Evolutionary conservation across 2,329 filamentous ascomycete genomes (phyloP).

Genomic region (Ophiostoma tasmaniense): DNA sequence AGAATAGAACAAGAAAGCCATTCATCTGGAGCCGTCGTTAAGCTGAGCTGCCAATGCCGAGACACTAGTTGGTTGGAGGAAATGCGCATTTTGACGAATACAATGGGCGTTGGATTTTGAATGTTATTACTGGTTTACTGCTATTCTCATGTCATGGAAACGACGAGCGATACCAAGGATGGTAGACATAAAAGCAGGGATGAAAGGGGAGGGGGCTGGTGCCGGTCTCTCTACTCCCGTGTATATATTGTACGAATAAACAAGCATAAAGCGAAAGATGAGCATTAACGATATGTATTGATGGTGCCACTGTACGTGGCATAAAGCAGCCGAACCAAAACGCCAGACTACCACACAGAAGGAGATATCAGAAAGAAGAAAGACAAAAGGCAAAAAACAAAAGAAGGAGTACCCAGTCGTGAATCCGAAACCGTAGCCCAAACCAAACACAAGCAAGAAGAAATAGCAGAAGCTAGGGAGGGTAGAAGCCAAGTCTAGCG

Average conservation of each 20-base stretch:
- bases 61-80: background rate
- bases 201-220: background rate
- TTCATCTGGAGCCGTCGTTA: conserved; percentile 39
- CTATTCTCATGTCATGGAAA: background rate
- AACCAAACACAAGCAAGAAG: background rate
- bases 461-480: background rate
- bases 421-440: background rate
- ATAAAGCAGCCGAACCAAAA: background rate
- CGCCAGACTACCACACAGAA: background rate
- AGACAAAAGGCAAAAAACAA: conserved; percentile 11
- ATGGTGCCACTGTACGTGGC: background rate
- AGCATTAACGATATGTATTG: background rate
- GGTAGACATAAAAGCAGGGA: background rate
- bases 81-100: background rate
- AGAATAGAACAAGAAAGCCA: conserved; percentile 46
- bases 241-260: conserved; percentile 10
- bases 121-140: background rate
- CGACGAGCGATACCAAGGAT: conserved; percentile 1
- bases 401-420: conserved; percentile 4
- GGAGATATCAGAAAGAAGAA: background rate
- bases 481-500: conserved; percentile 39
- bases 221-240: background rate
- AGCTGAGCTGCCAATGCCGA: background rate
- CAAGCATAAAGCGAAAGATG: background rate
- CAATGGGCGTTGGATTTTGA: conserved; percentile 3